These are phyloP conservation scores for Yamadazyma mexicana DNA, from an alignment of 1,139 yeast genomes.

Conservation along the genomic window DNA sequence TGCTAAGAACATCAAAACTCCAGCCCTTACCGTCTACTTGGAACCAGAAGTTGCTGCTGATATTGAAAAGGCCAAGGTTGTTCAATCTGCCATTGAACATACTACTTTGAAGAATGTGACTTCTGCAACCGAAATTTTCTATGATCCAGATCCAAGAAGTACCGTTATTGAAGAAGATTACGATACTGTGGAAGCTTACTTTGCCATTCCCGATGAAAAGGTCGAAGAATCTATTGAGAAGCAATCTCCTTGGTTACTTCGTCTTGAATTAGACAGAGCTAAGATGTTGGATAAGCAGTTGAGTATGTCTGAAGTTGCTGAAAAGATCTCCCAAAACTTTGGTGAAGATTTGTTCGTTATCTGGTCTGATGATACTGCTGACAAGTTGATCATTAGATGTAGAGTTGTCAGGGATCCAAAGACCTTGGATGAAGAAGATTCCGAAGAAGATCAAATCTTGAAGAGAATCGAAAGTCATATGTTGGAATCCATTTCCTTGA, in stretches of 20 bases:
- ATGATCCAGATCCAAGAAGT: slow-evolving; percentile 96
- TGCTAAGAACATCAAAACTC: slow-evolving; percentile 98
- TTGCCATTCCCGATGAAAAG: slow-evolving; percentile 96
- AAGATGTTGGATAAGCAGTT: slow-evolving; percentile 97
- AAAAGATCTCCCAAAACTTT: slow-evolving; percentile 88
- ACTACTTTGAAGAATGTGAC: slow-evolving; percentile 94
- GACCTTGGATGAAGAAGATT: slow-evolving; percentile 89
- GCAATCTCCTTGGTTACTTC: slow-evolving; percentile 96
- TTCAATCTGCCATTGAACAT: slow-evolving; percentile 96
- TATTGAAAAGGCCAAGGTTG: slow-evolving; percentile 90
- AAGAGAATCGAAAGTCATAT: slow-evolving; percentile 94
- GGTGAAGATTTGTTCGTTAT: slow-evolving; percentile 95
- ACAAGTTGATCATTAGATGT: slow-evolving; percentile 94
- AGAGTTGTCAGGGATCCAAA: slow-evolving; percentile 98
- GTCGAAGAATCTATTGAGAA: slow-evolving; percentile 90
- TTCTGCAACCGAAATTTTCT: slow-evolving; percentile 94
- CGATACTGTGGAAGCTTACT: slow-evolving; percentile 95
- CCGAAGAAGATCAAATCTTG: slow-evolving; percentile 95
- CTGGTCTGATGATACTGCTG: slow-evolving; percentile 99
- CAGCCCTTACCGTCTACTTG: slow-evolving; percentile 90
- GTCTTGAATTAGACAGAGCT: slow-evolving; percentile 96
- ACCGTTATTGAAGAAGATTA: slow-evolving; percentile 96
- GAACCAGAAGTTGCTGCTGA: slow-evolving; percentile 79
- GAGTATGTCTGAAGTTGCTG: slow-evolving; percentile 98
- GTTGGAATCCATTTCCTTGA: slow-evolving; percentile 89